Evolutionary conservation across 2,329 filamentous ascomycete genomes (phyloP), one percentile per base, ranked within the genome.

Genomic region (Orbilia ellipsospora): DNA sequence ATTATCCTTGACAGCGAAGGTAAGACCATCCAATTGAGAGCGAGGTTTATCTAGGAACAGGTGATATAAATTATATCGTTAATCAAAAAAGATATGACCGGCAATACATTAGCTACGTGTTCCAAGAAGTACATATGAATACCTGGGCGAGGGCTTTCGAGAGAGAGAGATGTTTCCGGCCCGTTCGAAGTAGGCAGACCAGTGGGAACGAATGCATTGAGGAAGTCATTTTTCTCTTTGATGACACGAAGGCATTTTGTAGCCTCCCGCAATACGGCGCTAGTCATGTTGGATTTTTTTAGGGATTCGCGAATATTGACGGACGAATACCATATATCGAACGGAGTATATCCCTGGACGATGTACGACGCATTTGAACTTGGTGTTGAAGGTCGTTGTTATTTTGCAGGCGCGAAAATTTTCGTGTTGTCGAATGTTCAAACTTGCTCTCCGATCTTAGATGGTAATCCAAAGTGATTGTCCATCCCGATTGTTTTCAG

Each of bases 1-100:
- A 80, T 93, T 94, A 83, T 94, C 91, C 81, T 94, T 94, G 63
- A 93, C 84, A 3, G 89, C 89, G 61, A 92, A 82, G n/a, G 85
- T 72, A 15, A 80, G 81, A 18, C 85, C 85, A 54, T 85, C 83
- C 4, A 85, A 61, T 7, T 80, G 1, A 75, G 1, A 45, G 18
- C 6, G 55, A 18, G 13, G 48, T 57, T 15, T 61, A 36, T 4
- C 15, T 20, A 8, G 31, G 16, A 63, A 63, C 16, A 10, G 51
- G 31, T 18, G 44, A 31, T 23, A 36, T 51, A n/a, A 8, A 26
- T 26, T 36, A 10, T 28, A 4, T 48, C 16, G 44, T 48, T 18
- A 23, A 48, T 48, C 44, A 48, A 12, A 48, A 48, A 12, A 2
- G 10, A 2, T 36, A 2, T 7, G 5, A 2, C 10, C 5, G 5